Evolutionary conservation across 441 rosid genomes (phyloP).

Genomic region (Bruguiera hainesii): DNA sequence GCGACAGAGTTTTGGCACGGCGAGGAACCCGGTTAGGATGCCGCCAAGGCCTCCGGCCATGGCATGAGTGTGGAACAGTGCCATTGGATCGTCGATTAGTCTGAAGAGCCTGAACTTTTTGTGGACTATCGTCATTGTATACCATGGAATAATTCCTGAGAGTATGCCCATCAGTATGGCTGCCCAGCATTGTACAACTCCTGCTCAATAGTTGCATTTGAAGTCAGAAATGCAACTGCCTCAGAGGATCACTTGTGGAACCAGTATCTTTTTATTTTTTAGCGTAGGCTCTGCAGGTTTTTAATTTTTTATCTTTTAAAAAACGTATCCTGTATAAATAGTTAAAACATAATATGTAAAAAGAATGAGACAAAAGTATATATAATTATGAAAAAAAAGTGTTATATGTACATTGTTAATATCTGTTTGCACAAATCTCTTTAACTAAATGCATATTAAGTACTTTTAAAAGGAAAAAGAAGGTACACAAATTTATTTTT

Average conservation of each 20-base stretch:
- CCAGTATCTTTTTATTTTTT: too few species aligned
- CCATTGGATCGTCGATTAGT: slow-evolving; percentile 48
- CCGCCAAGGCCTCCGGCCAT: slow-evolving; percentile 56
- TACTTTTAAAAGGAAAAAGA: too few species aligned
- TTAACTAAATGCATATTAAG: too few species aligned
- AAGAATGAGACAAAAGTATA: too few species aligned
- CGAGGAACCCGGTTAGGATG: slow-evolving; percentile 47
- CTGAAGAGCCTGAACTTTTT: slow-evolving; percentile 30
- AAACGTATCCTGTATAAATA: too few species aligned
- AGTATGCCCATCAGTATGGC: slow-evolving; percentile 46
- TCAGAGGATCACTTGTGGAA: background rate
- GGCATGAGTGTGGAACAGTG: slow-evolving; percentile 63
- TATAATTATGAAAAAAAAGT: too few species aligned
- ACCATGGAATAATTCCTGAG: slow-evolving; percentile 60
- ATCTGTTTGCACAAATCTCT: too few species aligned
- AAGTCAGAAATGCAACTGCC: background rate
- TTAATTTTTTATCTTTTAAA: too few species aligned
- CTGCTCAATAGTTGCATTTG: slow-evolving; percentile 12
- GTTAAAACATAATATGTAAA: too few species aligned
- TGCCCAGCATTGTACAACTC: slow-evolving; percentile 60
- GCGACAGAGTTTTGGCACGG: slow-evolving; percentile 43
- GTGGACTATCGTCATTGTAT: slow-evolving; percentile 54
- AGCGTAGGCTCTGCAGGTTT: too few species aligned
- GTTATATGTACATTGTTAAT: too few species aligned
- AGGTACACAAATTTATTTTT: too few species aligned